Percentiles rank a stretch among this genome's conserved stretches.
These are phyloP conservation scores for Sporisorium graminicola DNA, from an alignment of 1,284 basidiomycete species.

Conservation along the genomic window DNA sequence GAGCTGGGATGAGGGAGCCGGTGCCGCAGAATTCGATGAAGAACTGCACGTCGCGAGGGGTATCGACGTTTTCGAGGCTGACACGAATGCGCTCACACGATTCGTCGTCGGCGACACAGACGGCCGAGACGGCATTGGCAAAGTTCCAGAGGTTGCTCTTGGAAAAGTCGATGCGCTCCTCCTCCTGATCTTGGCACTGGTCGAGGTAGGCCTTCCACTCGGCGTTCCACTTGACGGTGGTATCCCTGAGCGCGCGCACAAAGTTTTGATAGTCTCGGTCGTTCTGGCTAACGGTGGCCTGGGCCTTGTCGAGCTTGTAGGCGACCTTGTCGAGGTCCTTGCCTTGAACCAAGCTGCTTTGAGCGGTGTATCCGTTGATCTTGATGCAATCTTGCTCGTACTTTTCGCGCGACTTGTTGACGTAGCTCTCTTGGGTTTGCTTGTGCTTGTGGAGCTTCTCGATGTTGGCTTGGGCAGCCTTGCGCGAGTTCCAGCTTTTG, in stretches of 20 bases:
- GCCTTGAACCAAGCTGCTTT: constrained; percentile 91
- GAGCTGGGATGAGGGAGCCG: constrained; percentile 64
- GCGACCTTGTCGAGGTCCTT: constrained; percentile 92
- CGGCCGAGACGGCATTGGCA: constrained; percentile 93
- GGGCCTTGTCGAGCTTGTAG: constrained; percentile 86
- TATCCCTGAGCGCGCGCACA: constrained; percentile 83
- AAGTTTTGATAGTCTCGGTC: constrained; percentile 85
- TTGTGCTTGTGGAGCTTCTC: constrained; percentile 68
- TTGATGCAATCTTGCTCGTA: constrained; percentile 94
- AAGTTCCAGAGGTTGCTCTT: constrained; percentile 97
- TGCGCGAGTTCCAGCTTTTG: constrained; percentile 56
- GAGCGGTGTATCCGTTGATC: constrained; percentile 95
- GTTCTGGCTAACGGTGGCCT: constrained; percentile 87
- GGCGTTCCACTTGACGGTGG: constrained; percentile 86
- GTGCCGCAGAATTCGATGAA: constrained; percentile 67
- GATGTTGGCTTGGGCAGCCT: constrained; percentile 56
- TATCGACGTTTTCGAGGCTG: constrained; percentile 65
- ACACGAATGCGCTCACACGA: constrained; percentile 67
- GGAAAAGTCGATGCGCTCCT: constrained; percentile 90
- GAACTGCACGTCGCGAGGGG: constrained; percentile 57
- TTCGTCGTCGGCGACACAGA: constrained; percentile 95
- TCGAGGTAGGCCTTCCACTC: constrained; percentile 81
- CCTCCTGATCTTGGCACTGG: constrained; percentile 93
- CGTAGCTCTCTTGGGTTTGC: constrained; percentile 66
- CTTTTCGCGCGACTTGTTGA: constrained; percentile 81